Base-by-base conservation (phyloP, 2,329 filamentous ascomycete genomes). In the Mycocentrospora acerina region DNA sequence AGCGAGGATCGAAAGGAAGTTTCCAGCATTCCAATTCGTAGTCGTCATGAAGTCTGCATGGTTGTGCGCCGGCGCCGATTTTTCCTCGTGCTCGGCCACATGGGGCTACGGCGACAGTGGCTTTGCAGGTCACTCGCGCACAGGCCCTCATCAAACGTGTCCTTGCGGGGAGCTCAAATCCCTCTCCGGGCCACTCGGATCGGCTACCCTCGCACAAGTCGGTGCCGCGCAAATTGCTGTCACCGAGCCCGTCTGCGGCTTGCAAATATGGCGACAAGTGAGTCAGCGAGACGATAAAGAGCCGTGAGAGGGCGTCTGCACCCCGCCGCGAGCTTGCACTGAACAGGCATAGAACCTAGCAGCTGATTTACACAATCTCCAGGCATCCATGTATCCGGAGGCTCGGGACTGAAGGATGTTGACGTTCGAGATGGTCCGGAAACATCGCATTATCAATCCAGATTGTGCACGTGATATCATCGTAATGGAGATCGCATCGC, bases 1-100 rank as follows among this genome's bases (percentile, higher is more conserved):
- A 62, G 60, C 51, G 53, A 50, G 47, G 55, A 46, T 42, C 46
- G 46, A 32, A 57, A 35, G 44, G 55, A 58, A 58, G 55, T 37
- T 57, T 58, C 55, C 51, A 57, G 53, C 46, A 48, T 25, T n/a
- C 35, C 41, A 39, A 25, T 30, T 57, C 45, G 48, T 53, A 46
- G 47, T 53, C 53, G 53, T 57, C 53, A 54, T 57, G 47, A 55
- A 51, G 27, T 14, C 26, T 44, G 30, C 37, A 37, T 40, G 34
- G 35, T 32, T 22, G 19, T 22, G 19, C 19, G 19, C 19, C 19
- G 19, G 19, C 19, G 19, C 19, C 19, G 19, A 34, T 36, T 41
- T 54, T 55, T 51, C 51, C 52, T 57, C 42, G 40, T 38, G 51
- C 53, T 28, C 37, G 24, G 18, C 12, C 28, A 15, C 28, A 22